These are phyloP conservation scores for Tetracladium marchalianum DNA, from an alignment of 495 filamentous ascomycete genomes.

Conservation along the genomic window DNA sequence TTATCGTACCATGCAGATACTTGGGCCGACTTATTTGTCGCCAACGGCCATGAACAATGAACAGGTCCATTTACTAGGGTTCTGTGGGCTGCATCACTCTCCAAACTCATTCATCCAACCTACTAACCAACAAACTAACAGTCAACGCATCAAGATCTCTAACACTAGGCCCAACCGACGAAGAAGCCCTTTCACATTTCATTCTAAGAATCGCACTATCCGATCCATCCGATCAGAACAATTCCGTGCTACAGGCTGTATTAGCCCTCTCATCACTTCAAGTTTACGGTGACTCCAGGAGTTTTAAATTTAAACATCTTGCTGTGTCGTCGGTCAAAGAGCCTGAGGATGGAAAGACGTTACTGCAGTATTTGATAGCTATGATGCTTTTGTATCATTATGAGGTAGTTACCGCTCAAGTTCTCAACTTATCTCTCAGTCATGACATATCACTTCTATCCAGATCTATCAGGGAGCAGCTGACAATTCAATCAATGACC, in stretches of 20 bases:
- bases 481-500: conserved; percentile 3
- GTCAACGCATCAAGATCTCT: conserved; percentile 19
- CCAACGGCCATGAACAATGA: conserved; percentile 6
- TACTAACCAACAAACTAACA: conserved; percentile 8
- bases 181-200: conserved; percentile 13
- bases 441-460: no score
- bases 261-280: conserved; percentile 17
- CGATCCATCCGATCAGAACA: conserved; percentile 13
- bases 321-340: conserved; percentile 14
- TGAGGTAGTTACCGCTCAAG: no score
- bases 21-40: conserved; percentile 12
- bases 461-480: no score
- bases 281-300: conserved; percentile 14
- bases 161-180: conserved; percentile 15
- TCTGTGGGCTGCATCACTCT: conserved; percentile 4
- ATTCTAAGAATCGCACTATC: conserved; percentile 17
- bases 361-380: conserved; percentile 17
- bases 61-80: conserved; percentile 13
- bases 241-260: conserved; percentile 15
- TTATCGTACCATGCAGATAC: conserved; percentile 13
- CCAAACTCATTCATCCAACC: not conserved
- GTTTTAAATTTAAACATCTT: conserved; percentile 16
- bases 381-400: conserved; percentile 20
- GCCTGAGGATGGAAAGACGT: conserved; percentile 10
- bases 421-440: no score